Base-by-base conservation (phyloP, 176 grass and related monocot species). In the Pontederia crassipes region DNA sequence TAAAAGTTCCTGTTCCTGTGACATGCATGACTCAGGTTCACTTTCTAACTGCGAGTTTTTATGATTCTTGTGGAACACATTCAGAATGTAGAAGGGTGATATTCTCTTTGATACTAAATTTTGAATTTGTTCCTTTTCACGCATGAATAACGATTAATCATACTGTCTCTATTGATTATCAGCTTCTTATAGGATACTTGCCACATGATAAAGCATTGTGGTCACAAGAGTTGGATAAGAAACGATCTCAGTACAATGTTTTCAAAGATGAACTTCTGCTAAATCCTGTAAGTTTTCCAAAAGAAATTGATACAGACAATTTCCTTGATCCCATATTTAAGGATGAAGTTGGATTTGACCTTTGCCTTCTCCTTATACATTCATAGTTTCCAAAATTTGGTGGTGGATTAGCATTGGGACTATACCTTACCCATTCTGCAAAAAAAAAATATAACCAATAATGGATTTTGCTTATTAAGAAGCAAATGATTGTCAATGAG, bases 151-250 rank as follows among this genome's bases (percentile, higher is more conserved):
- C 85, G 77, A 85, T 85, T 88, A 78, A 65, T 82, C 54, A 85
- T 86, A 82, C 15, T 60, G 59, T 66, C 15, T 69, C 79, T 83
- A 82, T 77, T 97, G 91, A 87, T 78, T 72, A 88, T 76, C 93
- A 92, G 93, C 84, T 97, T 80, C 85, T 97, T 15, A 85, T 97
- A 84, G 93, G 87, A 58, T 92, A 92, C 69, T 78, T 97, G 64
- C 87, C 87, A 57, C 74, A 52, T 71, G 93, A 97, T 77, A 84
- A 57, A 65, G 71, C 84, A 29, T 55, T 97, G 49, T 97, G 93
- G 93, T 13, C 74, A 8, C 86, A 88, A 65, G 93, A 97, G 76
- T 81, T 92, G 84, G 93, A 85, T 64, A 97, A 88, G 79, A 97
- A 86, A 58, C 79, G 74, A 5, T 88, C 73, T 48, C 93, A 88